Conservation (phyloP, 805 yeast genomes). For the Monosporozyma solicola region DNA sequence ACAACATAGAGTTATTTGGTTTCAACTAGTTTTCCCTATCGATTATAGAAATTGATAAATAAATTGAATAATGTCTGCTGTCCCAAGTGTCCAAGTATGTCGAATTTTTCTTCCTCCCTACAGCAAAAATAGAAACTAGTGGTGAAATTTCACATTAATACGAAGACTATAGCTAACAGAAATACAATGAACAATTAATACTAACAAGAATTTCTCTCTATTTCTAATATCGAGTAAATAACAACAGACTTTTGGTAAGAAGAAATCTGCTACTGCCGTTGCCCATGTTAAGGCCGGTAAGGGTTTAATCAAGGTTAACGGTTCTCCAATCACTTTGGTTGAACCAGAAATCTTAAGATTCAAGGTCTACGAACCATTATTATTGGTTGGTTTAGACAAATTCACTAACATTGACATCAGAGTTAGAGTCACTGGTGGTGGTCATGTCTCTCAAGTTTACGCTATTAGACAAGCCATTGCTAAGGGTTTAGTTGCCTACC, state of each 20-base stretch:
- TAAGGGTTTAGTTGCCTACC: constrained; percentile 98
- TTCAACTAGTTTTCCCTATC: neutral
- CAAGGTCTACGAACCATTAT: constrained; percentile 99
- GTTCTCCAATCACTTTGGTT: constrained; percentile 97
- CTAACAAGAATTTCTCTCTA: neutral
- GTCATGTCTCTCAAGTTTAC: constrained; percentile 99
- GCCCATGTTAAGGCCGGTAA: constrained; percentile 99
- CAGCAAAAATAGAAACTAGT: too few species aligned
- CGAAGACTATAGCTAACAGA: too few species aligned
- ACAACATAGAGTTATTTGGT: neutral
- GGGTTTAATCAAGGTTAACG: constrained; percentile 98
- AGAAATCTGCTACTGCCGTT: constrained; percentile 99
- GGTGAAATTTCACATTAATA: too few species aligned
- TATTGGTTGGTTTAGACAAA: constrained; percentile 97
- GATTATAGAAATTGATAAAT: neutral
- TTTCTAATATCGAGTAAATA: neutral
- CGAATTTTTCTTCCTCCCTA: neutral
- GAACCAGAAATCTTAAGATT: constrained; percentile 98
- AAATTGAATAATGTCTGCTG: constrained; percentile 47
- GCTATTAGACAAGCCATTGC: constrained; percentile 99
- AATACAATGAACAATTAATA: neutral
- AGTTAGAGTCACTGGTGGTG: constrained; percentile 99
- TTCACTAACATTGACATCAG: constrained; percentile 97
- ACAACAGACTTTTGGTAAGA: constrained; percentile 94
- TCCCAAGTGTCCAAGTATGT: constrained; percentile 57